Base-by-base conservation (phyloP, 2,329 filamentous ascomycete species). In the Anthostomella pinea region DNA sequence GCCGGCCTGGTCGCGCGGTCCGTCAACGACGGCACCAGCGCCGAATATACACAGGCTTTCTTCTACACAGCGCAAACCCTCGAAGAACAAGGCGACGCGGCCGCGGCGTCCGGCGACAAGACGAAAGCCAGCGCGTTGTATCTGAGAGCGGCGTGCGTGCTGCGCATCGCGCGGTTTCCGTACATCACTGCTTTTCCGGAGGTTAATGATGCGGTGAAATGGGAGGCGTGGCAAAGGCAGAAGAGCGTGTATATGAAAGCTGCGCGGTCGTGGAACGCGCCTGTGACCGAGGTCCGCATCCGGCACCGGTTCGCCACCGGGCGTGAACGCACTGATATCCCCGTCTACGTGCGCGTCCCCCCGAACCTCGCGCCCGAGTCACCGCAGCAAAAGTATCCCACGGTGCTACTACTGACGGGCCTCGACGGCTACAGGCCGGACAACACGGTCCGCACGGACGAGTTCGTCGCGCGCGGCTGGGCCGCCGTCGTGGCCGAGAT, bases 161-260 rank as follows among this genome's bases (percentile, higher is more conserved):
- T 85, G 59, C 75, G 85, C 34, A 87, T 89, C 48, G 73, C 81
- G 0, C 73, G 85, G 11, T 88, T 89, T 54, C 84, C 85, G 3
- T 73, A 75, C 48, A 65, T 75, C 46, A 60, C 64, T 3, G 46
- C 55, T 3, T 65, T 59, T 32, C 68, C 70, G 1, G 33, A 41
- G 2, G 43, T 66, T 25, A 68, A 51, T 47, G 64, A 66, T 27
- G 56, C 59, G 2, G 56, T 61, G 30, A 81, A 88, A 60, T 73
- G 77, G 46, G 57, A 70, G 18, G 83, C 82, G 2, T 88, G 83
- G 76, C 65, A 72, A 47, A 64, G 70, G 36, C 82, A 86, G 50
- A 87, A 87, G 58, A 59, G 70, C 18, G 70, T 73, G 0, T 85
- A 83, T 46, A 57, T 78, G 31, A 78, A 78, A 53, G 83, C 74